Base-by-base conservation (phyloP, 2,329 filamentous ascomycete species). In the Ilyonectria mors-panacis region DNA sequence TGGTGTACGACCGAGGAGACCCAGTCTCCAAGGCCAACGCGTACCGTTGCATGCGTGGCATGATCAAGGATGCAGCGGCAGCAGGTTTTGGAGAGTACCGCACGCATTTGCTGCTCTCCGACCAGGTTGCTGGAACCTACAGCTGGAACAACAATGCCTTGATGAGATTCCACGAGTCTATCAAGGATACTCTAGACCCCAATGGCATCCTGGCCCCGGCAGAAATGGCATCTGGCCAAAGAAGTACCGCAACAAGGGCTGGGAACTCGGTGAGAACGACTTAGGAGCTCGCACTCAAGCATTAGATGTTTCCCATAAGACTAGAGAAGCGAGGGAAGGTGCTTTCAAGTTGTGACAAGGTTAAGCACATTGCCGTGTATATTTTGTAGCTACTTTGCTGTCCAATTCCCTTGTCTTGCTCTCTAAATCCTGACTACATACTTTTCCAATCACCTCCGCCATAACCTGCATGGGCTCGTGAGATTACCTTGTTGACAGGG, bases 1-100 rank as follows among this genome's bases (percentile, higher is more conserved):
- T 71, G 4, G 66, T 71, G 13, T 71, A 71, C n/a, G 26, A 71
- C n/a, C 59, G 66, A 1, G 37, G 50, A 0, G 63, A 71, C 23
- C 54, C 54, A 4, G 69, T 28, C 21, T 48, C 45, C 45, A 48
- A 48, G 23, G 45, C 23, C 23, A 48, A 71, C 10, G 67, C 69
- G 1, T 69, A 69, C 8, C 50, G 60, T 2, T 35, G 69, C 5
- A 48, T 48, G 45, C 45, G 45, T n/a, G 45, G 70, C 70, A 1
- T 73, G 17, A 72, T 73, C 1, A 68, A 72, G 0, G 70, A 73
- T 2, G 68, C 68, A 0, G 70, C 68, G 0, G 63, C 56, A 33
- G 68, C 47, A 39, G 70, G 70, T 4, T 72, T 61, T 63, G 68
- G 70, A 26, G 70, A 73, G 10, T 73, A 73, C 19, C 60, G 70